These are phyloP conservation scores for Fusarium musae DNA, from an alignment of 2,329 filamentous ascomycete genomes.

Conservation along the genomic window DNA sequence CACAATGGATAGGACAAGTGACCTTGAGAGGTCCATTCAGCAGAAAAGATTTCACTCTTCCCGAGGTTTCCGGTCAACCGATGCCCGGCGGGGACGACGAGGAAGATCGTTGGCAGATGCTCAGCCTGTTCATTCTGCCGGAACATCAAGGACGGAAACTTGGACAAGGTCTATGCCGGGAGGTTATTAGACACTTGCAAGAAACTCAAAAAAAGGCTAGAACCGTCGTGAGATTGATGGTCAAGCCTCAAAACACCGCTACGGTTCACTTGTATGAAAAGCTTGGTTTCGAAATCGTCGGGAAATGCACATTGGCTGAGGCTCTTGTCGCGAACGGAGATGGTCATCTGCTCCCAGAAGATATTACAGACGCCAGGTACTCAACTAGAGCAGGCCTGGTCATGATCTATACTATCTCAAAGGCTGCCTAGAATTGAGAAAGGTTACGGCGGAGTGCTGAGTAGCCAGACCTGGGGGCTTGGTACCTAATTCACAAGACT, in stretches of 20 bases:
- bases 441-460: accelerated
- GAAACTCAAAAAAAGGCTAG: background rate
- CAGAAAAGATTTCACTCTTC: background rate
- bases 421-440: accelerated
- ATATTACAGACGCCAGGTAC: background rate
- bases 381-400: background rate
- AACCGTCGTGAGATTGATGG: background rate
- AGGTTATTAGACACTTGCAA: accelerated
- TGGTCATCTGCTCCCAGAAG: background rate
- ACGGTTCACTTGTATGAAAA: background rate
- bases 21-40: accelerated
- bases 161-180: background rate
- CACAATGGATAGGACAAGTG: background rate
- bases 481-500: too few species aligned
- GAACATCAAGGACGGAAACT: background rate
- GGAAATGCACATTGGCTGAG: background rate
- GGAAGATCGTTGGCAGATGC: background rate
- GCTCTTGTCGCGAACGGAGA: background rate
- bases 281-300: background rate
- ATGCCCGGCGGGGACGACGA: accelerated
- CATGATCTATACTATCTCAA: background rate
- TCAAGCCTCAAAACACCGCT: background rate
- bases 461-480: background rate
- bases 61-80: accelerated
- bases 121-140: background rate